These are phyloP conservation scores for Leishmania gerbilli DNA, from an alignment of 208 protist species.

Conservation along the genomic window DNA sequence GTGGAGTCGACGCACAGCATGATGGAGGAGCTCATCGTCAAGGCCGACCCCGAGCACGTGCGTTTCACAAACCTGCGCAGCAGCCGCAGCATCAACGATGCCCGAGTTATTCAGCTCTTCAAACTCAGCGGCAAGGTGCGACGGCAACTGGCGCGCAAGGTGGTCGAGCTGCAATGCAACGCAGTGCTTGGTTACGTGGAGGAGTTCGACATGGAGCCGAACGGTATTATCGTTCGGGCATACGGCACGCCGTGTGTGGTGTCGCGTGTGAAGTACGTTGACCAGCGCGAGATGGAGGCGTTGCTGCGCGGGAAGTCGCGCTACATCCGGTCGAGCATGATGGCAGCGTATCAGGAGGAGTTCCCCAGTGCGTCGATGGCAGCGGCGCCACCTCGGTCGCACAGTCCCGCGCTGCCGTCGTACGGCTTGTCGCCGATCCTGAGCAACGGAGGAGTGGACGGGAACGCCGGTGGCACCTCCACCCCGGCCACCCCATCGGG, in stretches of 20 bases:
- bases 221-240: conserved; percentile 88
- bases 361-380: conserved; percentile 4
- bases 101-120: conserved; percentile 85
- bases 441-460: conserved; percentile 1
- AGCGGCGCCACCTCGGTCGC: background rate
- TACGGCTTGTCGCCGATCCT: background rate
- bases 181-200: conserved; percentile 90
- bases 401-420: background rate
- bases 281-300: conserved; percentile 38
- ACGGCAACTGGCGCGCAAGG: conserved; percentile 89
- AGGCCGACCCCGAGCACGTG: conserved; percentile 90
- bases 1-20: conserved; percentile 82
- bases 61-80: conserved; percentile 85
- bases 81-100: conserved; percentile 80
- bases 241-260: conserved; percentile 92
- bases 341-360: conserved; percentile 10
- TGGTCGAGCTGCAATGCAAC: conserved; percentile 90
- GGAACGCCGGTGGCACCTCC: background rate
- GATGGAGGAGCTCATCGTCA: conserved; percentile 92
- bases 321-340: conserved; percentile 21
- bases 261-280: conserved; percentile 68
- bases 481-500: background rate
- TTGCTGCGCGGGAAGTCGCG: conserved; percentile 18
- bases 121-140: conserved; percentile 91
- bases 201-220: conserved; percentile 89